Base-by-base conservation (phyloP, 768 basidiomycete genomes). In the Termitomyces heimii region DNA sequence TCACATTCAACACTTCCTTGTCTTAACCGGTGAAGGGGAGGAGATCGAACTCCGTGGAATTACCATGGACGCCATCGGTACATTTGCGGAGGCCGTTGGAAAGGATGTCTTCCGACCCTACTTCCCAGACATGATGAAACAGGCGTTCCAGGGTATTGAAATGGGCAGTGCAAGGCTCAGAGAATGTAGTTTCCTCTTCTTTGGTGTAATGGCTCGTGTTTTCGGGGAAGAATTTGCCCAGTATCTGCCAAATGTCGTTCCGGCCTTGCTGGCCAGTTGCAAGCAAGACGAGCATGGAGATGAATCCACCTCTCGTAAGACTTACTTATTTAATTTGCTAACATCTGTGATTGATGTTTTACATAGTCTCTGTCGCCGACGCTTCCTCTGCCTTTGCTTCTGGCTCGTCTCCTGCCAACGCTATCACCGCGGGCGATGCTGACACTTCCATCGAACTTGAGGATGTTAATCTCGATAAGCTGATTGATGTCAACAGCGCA, bases 51-150 rank as follows among this genome's bases (percentile, higher is more conserved):
- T 99, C 39, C 92, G 96, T 56, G 96, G 97, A 37, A 95, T 98
- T 67, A 89, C 96, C 12, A 97, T 97, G 85, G 97, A 98, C 73
- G 93, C 97, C n/a, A 87, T 98, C 58, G 97, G 97, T 53, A 98
- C 97, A 0, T 93, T 99, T 64, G 92, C 97, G 14, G 96, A 98
- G 73, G 94, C 96, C 8, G 92, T 98, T 58, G 96, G 97, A 61
- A 84, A 86, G 67, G 95, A 98, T 14, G 77, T 85, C 29, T 99
- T 98, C 87, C 79, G 92, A 34, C 95, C 94, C 18, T 98, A 89
- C 82, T 97, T 96, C 78, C 80, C 86, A n/a, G 86, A 92, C 56
- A 84, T 96, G 82, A 98, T 99, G 97, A 84, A 85, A 68, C 88
- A 91, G 63, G 94, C 95, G 3, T 94, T 98, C 79, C 82, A 89